phyloP scores from a whole-genome alignment of 148 eudicot genomes.

The Rhododendron griersonianum region DNA sequence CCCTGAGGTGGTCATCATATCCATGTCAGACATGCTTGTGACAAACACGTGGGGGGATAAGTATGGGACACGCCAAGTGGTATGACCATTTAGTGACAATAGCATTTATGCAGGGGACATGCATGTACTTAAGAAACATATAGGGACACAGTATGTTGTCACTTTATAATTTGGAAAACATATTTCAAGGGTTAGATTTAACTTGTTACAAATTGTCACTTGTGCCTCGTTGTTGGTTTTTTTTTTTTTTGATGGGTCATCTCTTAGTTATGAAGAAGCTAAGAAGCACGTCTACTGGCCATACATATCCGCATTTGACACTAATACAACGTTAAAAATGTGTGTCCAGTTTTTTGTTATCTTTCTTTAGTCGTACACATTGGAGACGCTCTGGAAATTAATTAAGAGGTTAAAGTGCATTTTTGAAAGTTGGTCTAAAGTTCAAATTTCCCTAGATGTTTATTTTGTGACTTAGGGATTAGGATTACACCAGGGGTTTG shows the following conservation, averaged over 20 bases:
- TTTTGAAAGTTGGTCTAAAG: neutral
- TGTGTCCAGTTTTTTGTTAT: neutral
- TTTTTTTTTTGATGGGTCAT: too few relatives aligned
- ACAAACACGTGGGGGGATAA: too few relatives aligned
- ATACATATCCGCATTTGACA: neutral
- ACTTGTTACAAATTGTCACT: neutral
- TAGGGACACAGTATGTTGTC: neutral
- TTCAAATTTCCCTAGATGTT: neutral
- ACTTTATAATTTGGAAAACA: neutral
- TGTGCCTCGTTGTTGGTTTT: neutral
- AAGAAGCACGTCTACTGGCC: too few relatives aligned
- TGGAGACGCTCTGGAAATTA: neutral
- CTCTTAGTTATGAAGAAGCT: too few relatives aligned
- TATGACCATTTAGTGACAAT: neutral
- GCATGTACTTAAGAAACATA: neutral
- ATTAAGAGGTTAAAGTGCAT: neutral
- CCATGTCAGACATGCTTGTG: neutral
- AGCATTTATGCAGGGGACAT: neutral
- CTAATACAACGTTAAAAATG: neutral
- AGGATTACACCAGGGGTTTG: too few relatives aligned
- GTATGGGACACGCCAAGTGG: too few relatives aligned
- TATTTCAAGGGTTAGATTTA: neutral
- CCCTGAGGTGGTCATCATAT: neutral
- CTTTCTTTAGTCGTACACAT: too few relatives aligned
- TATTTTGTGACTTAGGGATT: neutral